These are phyloP conservation scores for Xylariaceae sp. DNA, from an alignment of 2,329 filamentous ascomycete species.

Conservation along the genomic window DNA sequence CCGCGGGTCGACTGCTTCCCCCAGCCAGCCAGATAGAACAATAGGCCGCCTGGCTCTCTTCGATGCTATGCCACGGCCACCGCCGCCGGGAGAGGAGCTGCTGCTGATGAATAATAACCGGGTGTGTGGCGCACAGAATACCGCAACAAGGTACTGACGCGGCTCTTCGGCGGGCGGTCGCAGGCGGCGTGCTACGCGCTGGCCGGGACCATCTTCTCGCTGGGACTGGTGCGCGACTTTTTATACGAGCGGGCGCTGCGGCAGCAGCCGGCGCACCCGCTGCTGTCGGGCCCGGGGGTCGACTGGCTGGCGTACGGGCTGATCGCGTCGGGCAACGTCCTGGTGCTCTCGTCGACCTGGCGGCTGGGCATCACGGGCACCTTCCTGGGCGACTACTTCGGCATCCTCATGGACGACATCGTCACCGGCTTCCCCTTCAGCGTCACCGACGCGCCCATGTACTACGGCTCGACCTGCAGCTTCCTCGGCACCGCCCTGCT, in stretches of 20 bases:
- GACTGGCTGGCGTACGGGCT: constrained; percentile 63
- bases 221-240: constrained; percentile 82
- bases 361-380: constrained; percentile 90
- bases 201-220: constrained; percentile 79
- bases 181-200: constrained; percentile 83
- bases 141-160: constrained; percentile 80
- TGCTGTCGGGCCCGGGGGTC: constrained; percentile 53
- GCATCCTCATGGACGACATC: constrained; percentile 91
- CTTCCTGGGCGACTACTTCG: constrained; percentile 97
- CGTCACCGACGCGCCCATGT: constrained; percentile 87
- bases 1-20: constrained; percentile 10
- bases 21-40: no score
- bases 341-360: constrained; percentile 87
- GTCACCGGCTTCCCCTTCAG: constrained; percentile 96
- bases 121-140: no score
- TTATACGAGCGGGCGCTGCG: constrained; percentile 81
- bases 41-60: no score
- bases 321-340: constrained; percentile 67
- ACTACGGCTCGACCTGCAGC: constrained; percentile 86
- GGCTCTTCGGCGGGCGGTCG: constrained; percentile 71
- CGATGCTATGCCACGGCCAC: no score
- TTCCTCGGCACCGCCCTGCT: constrained; percentile 83
- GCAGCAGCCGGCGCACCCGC: constrained; percentile 65
- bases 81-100: no score
- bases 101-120: background rate